Percentiles rank a stretch among this genome's conserved stretches.
Conservation (phyloP, 208 protist genomes). For the Trypanosoma theileri region DNA sequence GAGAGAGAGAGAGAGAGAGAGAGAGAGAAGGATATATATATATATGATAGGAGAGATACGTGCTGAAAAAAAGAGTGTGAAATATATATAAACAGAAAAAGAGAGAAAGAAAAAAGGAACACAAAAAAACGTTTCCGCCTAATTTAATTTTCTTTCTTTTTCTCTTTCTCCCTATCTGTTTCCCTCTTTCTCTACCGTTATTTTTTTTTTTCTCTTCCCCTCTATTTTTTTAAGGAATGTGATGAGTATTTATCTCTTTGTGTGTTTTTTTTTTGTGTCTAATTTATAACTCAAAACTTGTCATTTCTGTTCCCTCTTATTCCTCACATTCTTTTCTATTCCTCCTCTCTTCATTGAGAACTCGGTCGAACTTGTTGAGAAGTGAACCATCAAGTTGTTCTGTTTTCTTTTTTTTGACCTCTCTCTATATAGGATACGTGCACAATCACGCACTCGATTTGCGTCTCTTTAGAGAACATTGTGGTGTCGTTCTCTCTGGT, state of each 20-base stretch:
- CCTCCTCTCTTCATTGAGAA: no score
- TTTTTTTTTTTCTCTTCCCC: background rate
- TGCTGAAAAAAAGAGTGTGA: background rate
- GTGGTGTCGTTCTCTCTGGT: no score
- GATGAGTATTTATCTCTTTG: background rate
- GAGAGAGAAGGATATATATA: background rate
- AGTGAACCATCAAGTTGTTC: no score
- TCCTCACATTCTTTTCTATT: no score
- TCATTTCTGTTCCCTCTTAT: no score
- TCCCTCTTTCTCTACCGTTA: background rate
- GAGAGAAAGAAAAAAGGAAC: conserved; percentile 4
- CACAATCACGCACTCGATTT: no score
- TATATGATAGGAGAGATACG: background rate
- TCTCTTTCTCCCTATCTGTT: background rate
- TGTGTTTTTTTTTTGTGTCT: conserved; percentile 27
- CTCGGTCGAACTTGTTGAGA: no score
- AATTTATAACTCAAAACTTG: no score
- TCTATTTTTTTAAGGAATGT: no score
- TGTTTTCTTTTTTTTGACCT: no score
- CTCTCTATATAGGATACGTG: no score
- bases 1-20: background rate
- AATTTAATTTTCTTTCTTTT: background rate
- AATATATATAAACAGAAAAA: conserved; percentile 8
- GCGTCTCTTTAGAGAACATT: no score
- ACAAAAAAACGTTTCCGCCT: conserved; percentile 5